Evolutionary conservation across 176 grass and related monocot species (phyloP).

Genomic region (Neostapfia colusana): DNA sequence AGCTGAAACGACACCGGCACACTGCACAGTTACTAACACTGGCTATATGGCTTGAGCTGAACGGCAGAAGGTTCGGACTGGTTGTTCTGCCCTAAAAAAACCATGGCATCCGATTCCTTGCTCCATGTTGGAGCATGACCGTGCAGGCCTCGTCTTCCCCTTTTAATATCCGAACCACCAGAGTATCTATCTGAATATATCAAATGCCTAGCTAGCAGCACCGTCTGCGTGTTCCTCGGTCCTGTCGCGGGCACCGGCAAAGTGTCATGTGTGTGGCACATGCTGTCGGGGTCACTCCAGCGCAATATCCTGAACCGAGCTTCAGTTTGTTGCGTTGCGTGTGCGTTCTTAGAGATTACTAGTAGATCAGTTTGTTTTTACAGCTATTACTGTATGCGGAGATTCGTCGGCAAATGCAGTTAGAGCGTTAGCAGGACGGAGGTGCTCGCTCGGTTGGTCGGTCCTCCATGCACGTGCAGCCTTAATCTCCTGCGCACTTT

Average conservation of each 20-base stretch:
- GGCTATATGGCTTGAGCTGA: slow-evolving; percentile 1
- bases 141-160: not conserved
- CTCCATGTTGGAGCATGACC: not conserved
- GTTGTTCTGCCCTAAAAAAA: not conserved
- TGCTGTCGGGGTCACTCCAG: slow-evolving; percentile 33
- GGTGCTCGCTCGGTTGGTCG: not conserved
- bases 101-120: slow-evolving; percentile 29
- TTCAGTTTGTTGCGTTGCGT: not conserved
- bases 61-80: not conserved
- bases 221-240: too few relatives aligned
- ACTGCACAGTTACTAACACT: not conserved
- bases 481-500: too few relatives aligned
- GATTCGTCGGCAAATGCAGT: not conserved
- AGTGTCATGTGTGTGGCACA: slow-evolving; percentile 10
- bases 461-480: not conserved
- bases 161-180: not conserved
- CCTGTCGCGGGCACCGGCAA: slow-evolving; percentile 6
- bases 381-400: not conserved
- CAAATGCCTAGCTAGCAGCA: not conserved
- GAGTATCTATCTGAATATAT: not conserved
- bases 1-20: not conserved
- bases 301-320: not conserved
- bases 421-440: not conserved
- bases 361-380: not conserved
- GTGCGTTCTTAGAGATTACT: not conserved